Evolutionary conservation across 345 rosid species (phyloP).

Genomic region (Reutealis trisperma): DNA sequence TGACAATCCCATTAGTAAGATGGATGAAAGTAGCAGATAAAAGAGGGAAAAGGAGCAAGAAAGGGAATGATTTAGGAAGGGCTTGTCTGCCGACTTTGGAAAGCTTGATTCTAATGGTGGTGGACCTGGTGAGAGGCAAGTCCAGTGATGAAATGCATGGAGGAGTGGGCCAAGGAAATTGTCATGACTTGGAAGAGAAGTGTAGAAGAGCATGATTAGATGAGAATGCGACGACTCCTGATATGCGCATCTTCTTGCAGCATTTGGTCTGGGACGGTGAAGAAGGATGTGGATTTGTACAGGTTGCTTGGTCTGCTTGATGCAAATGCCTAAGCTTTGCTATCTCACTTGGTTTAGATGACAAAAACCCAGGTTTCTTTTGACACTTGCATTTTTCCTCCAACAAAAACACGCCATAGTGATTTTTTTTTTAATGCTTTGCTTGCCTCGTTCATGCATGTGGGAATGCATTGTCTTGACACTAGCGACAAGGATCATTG

Average conservation of each 20-base stretch:
- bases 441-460: too few relatives aligned
- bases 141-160: constrained; percentile 68
- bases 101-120: constrained; percentile 79
- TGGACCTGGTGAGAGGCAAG: constrained; percentile 87
- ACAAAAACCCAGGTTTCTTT: constrained; percentile 32
- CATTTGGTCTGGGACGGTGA: constrained; percentile 87
- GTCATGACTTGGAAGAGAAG: constrained; percentile 93
- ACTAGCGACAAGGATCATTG: too few relatives aligned
- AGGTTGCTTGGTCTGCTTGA: constrained; percentile 96
- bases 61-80: constrained; percentile 80
- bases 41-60: constrained; percentile 43
- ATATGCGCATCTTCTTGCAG: constrained; percentile 93
- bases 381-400: too few relatives aligned
- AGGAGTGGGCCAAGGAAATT: constrained; percentile 71
- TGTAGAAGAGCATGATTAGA: constrained; percentile 85
- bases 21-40: constrained; percentile 79
- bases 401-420: too few relatives aligned
- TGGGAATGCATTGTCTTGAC: too few relatives aligned
- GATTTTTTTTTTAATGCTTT: too few relatives aligned
- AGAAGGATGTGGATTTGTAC: constrained; percentile 70
- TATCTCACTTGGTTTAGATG: constrained; percentile 85
- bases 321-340: constrained; percentile 98
- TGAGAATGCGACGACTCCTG: constrained; percentile 92
- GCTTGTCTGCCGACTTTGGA: constrained; percentile 87
- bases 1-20: constrained; percentile 58